Percentiles rank a stretch among this genome's conserved stretches.
phyloP scores from a whole-genome alignment of 257 asterid genomes.

The Eustoma russellianum region DNA sequence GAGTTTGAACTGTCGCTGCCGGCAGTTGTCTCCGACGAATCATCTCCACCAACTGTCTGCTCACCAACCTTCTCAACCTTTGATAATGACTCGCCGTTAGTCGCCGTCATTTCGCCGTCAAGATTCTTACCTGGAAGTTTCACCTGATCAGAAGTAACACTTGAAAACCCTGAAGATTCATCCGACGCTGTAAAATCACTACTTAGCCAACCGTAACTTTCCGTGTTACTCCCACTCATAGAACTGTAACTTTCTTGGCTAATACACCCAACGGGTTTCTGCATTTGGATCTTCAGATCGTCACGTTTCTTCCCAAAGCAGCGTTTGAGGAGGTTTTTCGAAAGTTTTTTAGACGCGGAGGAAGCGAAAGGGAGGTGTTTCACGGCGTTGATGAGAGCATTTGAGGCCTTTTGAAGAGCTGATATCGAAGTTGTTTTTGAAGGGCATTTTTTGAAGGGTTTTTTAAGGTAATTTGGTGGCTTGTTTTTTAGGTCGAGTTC shows the following conservation, averaged over 20 bases:
- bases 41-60: constrained; percentile 28
- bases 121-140: constrained; percentile 6
- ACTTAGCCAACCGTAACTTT: constrained; percentile 43
- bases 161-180: constrained; percentile 7
- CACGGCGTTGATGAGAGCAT: constrained; percentile 47
- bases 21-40: constrained; percentile 26
- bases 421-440: constrained; percentile 24
- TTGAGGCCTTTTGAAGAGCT: constrained; percentile 36
- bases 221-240: constrained; percentile 14
- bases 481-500: constrained; percentile 26
- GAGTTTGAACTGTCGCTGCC: constrained; percentile 22
- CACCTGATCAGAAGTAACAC: constrained; percentile 24
- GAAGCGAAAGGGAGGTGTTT: constrained; percentile 40
- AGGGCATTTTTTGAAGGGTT: constrained; percentile 8
- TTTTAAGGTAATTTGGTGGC: constrained; percentile 11
- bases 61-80: constrained; percentile 10
- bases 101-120: constrained; percentile 16
- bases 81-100: background rate
- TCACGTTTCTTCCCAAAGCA: constrained; percentile 51
- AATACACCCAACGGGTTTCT: constrained; percentile 36
- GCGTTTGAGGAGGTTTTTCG: constrained; percentile 35
- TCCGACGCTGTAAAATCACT: constrained; percentile 46
- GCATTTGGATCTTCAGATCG: constrained; percentile 36
- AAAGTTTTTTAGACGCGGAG: constrained; percentile 28
- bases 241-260: constrained; percentile 26